phyloP scores from a whole-genome alignment of 2,329 filamentous ascomycete species.

The Aspergillus terreus region DNA sequence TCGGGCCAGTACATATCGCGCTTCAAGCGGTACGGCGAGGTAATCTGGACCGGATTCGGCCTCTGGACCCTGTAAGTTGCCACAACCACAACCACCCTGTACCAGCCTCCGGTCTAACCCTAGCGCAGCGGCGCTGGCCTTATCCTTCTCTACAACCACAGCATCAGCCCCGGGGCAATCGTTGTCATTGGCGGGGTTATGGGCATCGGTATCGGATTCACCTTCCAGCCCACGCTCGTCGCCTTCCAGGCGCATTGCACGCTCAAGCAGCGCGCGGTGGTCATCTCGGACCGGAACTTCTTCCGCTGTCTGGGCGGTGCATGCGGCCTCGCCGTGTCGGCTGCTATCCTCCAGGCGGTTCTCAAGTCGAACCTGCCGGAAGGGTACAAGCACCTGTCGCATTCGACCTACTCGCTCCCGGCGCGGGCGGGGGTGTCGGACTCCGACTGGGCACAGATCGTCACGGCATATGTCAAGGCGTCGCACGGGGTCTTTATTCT shows the following conservation, averaged over 20 bases:
- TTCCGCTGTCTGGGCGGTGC: constrained; percentile 58
- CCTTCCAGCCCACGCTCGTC: constrained; percentile 53
- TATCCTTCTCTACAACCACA: constrained; percentile 46
- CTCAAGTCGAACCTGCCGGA: constrained; percentile 38
- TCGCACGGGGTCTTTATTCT: constrained; percentile 56
- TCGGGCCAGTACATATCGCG: constrained; percentile 59
- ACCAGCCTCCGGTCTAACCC: not conserved
- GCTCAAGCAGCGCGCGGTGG: constrained; percentile 57
- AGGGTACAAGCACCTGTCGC: constrained; percentile 35
- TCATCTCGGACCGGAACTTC: constrained; percentile 62
- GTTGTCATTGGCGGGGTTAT: constrained; percentile 50
- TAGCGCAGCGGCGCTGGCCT: constrained; percentile 47
- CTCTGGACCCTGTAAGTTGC: constrained; percentile 45
- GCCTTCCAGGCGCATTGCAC: constrained; percentile 57
- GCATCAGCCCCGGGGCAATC: constrained; percentile 48
- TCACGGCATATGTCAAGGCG: constrained; percentile 52
- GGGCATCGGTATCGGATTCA: constrained; percentile 52
- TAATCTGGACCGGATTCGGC: constrained; percentile 50
- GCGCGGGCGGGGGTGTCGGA: constrained; percentile 23
- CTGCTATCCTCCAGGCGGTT: constrained; percentile 46
- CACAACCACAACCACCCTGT: too few species aligned
- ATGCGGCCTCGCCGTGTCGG: constrained; percentile 55
- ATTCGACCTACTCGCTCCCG: constrained; percentile 39
- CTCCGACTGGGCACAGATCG: constrained; percentile 39
- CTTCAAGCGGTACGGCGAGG: constrained; percentile 55